Evolutionary conservation across 1,284 basidiomycete genomes (phyloP).

Genomic region (Butyriboletus appendiculatus): DNA sequence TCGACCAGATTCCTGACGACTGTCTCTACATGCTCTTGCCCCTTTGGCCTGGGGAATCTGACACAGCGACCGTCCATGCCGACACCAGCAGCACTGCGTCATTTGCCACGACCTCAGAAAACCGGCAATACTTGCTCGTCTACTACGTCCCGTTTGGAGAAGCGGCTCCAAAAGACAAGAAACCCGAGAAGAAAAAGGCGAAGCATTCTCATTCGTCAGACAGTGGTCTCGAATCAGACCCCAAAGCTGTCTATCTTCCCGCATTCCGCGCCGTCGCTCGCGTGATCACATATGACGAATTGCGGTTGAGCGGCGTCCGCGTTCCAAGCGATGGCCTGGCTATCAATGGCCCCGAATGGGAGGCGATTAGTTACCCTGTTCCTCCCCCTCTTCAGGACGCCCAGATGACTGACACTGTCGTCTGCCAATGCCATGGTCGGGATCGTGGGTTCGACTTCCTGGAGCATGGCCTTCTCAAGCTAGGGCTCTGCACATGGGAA

Average conservation of each 20-base stretch:
- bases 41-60: conserved; percentile 76
- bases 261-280: conserved; percentile 69
- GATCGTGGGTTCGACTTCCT: conserved; percentile 67
- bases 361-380: conserved; percentile 44
- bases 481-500: conserved; percentile 55
- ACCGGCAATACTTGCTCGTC: conserved; percentile 70
- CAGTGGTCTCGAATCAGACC: conserved; percentile 37
- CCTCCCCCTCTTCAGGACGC: background rate
- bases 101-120: conserved; percentile 44
- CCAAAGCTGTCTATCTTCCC: conserved; percentile 50
- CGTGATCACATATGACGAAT: conserved; percentile 64
- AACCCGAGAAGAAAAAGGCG: conserved; percentile 36
- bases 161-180: conserved; percentile 30
- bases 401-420: conserved; percentile 41
- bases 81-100: conserved; percentile 35
- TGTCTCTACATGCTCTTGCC: conserved; percentile 80
- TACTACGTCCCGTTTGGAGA: conserved; percentile 60
- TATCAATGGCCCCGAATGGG: conserved; percentile 59
- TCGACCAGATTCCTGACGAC: conserved; percentile 64
- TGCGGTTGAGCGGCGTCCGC: conserved; percentile 69
- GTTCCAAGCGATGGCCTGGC: conserved; percentile 69
- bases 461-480: conserved; percentile 64
- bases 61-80: conserved; percentile 39
- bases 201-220: conserved; percentile 38
- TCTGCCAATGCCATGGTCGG: conserved; percentile 65